Base-by-base conservation (phyloP, 148 eudicot genomes). In the Suaeda aralocaspica region DNA sequence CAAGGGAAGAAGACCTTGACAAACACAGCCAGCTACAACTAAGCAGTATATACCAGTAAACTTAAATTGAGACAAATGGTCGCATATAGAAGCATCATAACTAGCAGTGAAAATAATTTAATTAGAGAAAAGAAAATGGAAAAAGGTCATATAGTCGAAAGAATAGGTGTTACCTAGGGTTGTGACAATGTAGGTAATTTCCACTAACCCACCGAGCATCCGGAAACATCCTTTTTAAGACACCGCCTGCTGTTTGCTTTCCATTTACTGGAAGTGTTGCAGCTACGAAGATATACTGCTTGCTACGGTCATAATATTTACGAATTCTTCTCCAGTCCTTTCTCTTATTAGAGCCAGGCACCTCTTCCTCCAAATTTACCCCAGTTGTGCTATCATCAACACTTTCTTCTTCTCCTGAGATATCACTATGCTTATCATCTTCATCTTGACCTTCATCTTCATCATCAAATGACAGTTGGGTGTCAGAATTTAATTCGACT, bases 221-320 rank as follows among this genome's bases (percentile, higher is more conserved):
- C 0, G 92, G 95, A 74, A 88, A 93, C 87, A 88, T 81, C 70
- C 86, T 74, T 70, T 93, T 88, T 81, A 93, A 78, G 52, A 84
- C 81, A 36, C 95, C 96, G 36, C 98, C 96, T 62, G 95, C 96
- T 63, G 98, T 90, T 77, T 72, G 75, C 83, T 88, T 93, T 61
- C 98, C 96, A 69, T 93, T 93, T 60, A 69, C 81, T 46, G 98
- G 98, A 80, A 93, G 98, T 3, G 98, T 93, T 22, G 98, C 98
- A 56, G 92, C 96, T 65, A 90, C 91, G 77, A 93, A 93, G 34
- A 93, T 80, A 81, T 88, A 93, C 73, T 93, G 98, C 84, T 93
- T 93, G 72, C 96, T 93, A 2, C 96, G 86, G 14, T 81, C 78
- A 74, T 93, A 90, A 58, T 72, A 53, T 79, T 91, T 80, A 64